phyloP scores from a whole-genome alignment of 768 basidiomycete genomes.

The Brasilioporus rufonigricans region DNA sequence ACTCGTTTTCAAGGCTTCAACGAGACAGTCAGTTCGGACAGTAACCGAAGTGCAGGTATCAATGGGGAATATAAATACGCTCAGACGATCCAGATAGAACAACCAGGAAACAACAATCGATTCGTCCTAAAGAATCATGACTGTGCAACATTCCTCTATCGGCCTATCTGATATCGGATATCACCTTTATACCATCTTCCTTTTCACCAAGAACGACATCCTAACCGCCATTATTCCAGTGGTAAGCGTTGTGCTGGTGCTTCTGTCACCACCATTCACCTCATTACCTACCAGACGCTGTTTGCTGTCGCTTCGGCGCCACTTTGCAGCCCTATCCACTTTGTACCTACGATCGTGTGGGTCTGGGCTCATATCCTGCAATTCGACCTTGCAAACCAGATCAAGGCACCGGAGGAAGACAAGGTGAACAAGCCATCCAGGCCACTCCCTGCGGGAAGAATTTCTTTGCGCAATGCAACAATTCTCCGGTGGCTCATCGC shows the following conservation, averaged over 20 bases:
- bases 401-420: slow-evolving; percentile 41
- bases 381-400: slow-evolving; percentile 45
- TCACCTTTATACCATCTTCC: slow-evolving; percentile 30
- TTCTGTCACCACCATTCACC: background rate
- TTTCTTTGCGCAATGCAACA: slow-evolving; percentile 34
- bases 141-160: slow-evolving; percentile 7
- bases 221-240: slow-evolving; percentile 45
- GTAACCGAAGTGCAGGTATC: background rate
- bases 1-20: background rate
- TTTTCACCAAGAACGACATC: slow-evolving; percentile 47
- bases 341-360: slow-evolving; percentile 38
- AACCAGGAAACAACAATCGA: background rate
- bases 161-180: slow-evolving; percentile 10
- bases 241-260: slow-evolving; percentile 26
- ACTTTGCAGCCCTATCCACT: slow-evolving; percentile 13
- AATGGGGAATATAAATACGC: background rate
- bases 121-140: slow-evolving; percentile 14
- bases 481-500: slow-evolving; percentile 38
- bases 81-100: background rate
- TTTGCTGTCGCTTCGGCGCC: slow-evolving; percentile 37
- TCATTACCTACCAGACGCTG: slow-evolving; percentile 25
- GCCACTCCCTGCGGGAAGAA: slow-evolving; percentile 44
- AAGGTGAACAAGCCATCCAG: slow-evolving; percentile 43
- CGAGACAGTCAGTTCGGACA: background rate
- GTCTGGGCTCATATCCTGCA: slow-evolving; percentile 46